phyloP scores from a whole-genome alignment of 1,284 basidiomycete species.

The Puccinia polysora region DNA sequence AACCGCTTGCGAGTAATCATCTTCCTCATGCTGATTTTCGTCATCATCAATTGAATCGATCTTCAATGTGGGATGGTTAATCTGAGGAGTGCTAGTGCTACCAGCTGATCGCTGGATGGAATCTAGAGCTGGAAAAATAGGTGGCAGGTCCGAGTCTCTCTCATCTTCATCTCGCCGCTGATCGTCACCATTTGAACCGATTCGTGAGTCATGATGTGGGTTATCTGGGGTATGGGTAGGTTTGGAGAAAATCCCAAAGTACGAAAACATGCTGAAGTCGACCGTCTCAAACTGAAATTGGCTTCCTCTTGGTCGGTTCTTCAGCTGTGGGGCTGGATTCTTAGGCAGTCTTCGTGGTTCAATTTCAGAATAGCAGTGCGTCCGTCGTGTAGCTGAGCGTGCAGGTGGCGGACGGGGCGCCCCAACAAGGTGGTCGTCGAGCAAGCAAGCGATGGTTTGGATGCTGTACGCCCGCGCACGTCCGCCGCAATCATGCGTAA shows the following conservation, averaged over 20 bases:
- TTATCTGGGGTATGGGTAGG: background rate
- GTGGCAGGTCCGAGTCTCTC: conserved; percentile 5
- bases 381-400: too few relatives aligned
- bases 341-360: too few relatives aligned
- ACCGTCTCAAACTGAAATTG: background rate
- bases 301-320: background rate
- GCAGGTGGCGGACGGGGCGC: too few relatives aligned
- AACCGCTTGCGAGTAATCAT: background rate
- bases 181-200: background rate
- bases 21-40: background rate
- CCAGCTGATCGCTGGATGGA: conserved; percentile 31
- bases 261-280: conserved; percentile 13
- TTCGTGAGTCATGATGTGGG: too few relatives aligned
- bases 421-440: too few relatives aligned
- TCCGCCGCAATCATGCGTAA: too few relatives aligned
- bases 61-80: background rate
- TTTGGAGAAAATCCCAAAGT: background rate
- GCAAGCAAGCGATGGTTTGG: too few relatives aligned
- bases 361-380: too few relatives aligned
- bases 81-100: background rate
- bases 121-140: conserved; percentile 18
- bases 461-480: too few relatives aligned
- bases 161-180: background rate
- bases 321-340: too few relatives aligned
- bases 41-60: conserved; percentile 13